Percentiles rank a stretch among this genome's conserved stretches.
Evolutionary conservation across 768 basidiomycete genomes (phyloP).

Genomic region (Punctularia strigosozonata): DNA sequence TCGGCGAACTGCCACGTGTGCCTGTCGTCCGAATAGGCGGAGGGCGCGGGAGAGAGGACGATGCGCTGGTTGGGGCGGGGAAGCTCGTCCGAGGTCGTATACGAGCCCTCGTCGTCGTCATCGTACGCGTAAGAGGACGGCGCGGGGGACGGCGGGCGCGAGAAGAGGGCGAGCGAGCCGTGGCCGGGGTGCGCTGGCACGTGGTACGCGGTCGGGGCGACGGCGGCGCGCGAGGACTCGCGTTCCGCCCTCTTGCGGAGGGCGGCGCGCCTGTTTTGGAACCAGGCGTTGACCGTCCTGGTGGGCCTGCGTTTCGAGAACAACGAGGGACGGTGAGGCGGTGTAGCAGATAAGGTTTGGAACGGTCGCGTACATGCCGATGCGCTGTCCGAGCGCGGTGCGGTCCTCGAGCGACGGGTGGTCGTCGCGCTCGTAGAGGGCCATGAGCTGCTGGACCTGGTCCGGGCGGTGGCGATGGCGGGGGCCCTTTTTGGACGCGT

Average conservation of each 20-base stretch:
- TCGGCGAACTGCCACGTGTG: too few relatives aligned
- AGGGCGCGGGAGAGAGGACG: too few relatives aligned
- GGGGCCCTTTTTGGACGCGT: conserved; percentile 74
- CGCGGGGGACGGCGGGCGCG: too few relatives aligned
- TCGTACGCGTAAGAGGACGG: too few relatives aligned
- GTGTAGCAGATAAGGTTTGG: conserved; percentile 3
- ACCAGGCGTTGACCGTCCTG: conserved; percentile 81
- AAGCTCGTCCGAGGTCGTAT: too few relatives aligned
- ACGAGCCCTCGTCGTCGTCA: too few relatives aligned
- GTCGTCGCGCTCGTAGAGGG: conserved; percentile 65
- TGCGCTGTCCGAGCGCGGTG: conserved; percentile 52
- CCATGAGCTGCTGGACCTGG: conserved; percentile 68
- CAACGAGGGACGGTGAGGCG: conserved; percentile 8
- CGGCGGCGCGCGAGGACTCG: too few relatives aligned
- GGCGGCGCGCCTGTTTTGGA: conserved; percentile 79
- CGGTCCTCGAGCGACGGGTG: conserved; percentile 65
- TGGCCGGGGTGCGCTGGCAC: too few relatives aligned
- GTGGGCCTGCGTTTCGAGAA: conserved; percentile 44
- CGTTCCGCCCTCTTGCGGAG: conserved; percentile 67
- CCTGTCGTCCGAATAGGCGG: too few relatives aligned
- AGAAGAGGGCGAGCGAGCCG: too few relatives aligned
- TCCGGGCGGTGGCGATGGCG: conserved; percentile 64
- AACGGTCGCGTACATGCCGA: conserved; percentile 54
- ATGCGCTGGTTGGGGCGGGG: too few relatives aligned
- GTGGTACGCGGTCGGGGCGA: too few relatives aligned